Evolutionary conservation across 768 basidiomycete genomes (phyloP).

Genomic region (Suillus tomentosus): DNA sequence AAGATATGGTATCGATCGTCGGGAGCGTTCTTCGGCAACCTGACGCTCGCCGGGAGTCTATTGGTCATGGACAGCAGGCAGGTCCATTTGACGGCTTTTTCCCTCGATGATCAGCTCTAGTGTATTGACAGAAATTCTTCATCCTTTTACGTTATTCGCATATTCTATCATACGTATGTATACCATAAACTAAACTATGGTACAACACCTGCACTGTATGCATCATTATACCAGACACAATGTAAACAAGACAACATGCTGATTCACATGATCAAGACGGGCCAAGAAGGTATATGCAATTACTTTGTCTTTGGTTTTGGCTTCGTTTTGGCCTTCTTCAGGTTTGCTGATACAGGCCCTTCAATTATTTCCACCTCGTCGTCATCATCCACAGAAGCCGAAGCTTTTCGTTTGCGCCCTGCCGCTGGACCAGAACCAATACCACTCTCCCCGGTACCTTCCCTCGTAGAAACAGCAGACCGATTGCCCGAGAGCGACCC

Average conservation of each 20-base stretch:
- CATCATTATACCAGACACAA: slow-evolving; percentile 9
- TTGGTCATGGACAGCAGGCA: slow-evolving; percentile 1
- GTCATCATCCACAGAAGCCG: slow-evolving; percentile 43
- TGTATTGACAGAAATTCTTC: background rate
- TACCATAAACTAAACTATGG: slow-evolving; percentile 6
- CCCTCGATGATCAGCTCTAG: slow-evolving; percentile 14
- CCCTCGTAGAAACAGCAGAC: slow-evolving; percentile 49
- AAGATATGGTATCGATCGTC: slow-evolving; percentile 54
- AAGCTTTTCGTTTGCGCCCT: slow-evolving; percentile 52
- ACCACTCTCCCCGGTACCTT: slow-evolving; percentile 31
- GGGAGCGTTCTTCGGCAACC: slow-evolving; percentile 50
- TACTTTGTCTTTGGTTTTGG: slow-evolving; percentile 46
- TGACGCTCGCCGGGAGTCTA: slow-evolving; percentile 33
- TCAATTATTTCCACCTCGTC: slow-evolving; percentile 59
- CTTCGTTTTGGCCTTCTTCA: slow-evolving; percentile 38
- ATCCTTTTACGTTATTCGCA: background rate
- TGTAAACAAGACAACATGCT: slow-evolving; percentile 3
- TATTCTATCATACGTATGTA: slow-evolving; percentile 7
- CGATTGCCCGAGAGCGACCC: slow-evolving; percentile 40
- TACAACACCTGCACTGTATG: slow-evolving; percentile 5
- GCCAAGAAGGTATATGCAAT: background rate
- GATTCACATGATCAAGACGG: background rate
- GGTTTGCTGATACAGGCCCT: slow-evolving; percentile 40
- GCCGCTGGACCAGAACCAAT: slow-evolving; percentile 6
- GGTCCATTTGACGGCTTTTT: slow-evolving; percentile 55